Evolutionary conservation across 1,284 basidiomycete genomes (phyloP), one percentile per base, ranked within the genome.

Genomic region (Trametes versicolor): DNA sequence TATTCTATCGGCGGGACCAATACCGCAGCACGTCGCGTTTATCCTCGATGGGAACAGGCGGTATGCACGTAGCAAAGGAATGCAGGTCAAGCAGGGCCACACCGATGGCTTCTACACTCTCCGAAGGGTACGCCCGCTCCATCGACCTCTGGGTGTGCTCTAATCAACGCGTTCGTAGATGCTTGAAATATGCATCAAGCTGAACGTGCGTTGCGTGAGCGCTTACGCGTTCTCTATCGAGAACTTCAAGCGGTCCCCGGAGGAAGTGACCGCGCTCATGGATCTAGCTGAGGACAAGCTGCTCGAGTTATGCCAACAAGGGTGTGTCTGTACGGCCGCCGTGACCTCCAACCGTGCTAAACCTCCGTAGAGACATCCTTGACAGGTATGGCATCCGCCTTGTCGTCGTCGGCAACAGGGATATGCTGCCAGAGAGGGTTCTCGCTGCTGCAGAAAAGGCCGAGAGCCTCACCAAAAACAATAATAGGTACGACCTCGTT

Each of bases 31-130:
- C 82, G 87, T 99, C 48, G 97, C 94, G 2, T 97, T 99, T 75
- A 93, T 98, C 41, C 98, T 99, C 96, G 98, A 99, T 73, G 98
- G 98, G 5, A 99, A 99, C 77, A 83, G 98, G 58, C 85, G 98
- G 6, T 98, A 94, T 76, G 97, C 98, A 0, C 85, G 93, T n/a
- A 82, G 77, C 68, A 82, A 87, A 23, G 86, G 90, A 7, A 85
- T 89, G 74, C 77, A 85, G 36, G 85, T 94, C 10, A 80, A 83
- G 37, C 82, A 94, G 64, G 97, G 98, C 0, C 98, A 99, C 77
- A 81, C 85, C 6, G 90, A 91, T 54, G 98, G 98, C 0, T 99
- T 96, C 76, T 80, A 89, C 53, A 91, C 94, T 5, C 80, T 99
- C 63, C 85, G 91, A 72, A 80, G 90, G 78, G 96, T 97, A 72